Conservation (phyloP, 2,329 filamentous ascomycete species). For the Xylaria sp. region DNA sequence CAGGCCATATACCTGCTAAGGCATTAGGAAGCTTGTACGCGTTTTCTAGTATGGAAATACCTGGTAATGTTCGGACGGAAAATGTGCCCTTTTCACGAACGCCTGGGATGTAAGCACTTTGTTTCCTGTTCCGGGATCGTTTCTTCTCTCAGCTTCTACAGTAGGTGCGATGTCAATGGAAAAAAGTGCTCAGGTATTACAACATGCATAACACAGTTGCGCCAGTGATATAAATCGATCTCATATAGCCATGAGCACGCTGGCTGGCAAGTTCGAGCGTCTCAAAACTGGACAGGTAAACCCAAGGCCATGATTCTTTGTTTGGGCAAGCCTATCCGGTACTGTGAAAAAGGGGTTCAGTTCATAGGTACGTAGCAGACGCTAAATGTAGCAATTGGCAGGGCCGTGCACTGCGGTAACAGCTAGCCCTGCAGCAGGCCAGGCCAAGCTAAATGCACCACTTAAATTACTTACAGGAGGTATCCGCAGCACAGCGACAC, state of each 20-base stretch:
- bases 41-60: background rate
- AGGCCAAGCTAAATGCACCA: background rate
- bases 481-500: background rate
- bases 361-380: background rate
- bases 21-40: background rate
- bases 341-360: slow-evolving; percentile 9
- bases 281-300: background rate
- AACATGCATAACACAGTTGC: background rate
- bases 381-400: background rate
- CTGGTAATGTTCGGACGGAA: background rate
- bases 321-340: slow-evolving; percentile 15
- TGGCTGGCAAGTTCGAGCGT: background rate
- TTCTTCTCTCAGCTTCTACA: background rate
- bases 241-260: background rate
- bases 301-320: background rate
- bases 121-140: background rate
- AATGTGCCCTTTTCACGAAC: background rate
- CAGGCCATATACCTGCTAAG: background rate
- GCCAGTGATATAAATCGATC: background rate
- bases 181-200: background rate
- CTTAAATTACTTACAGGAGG: background rate
- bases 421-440: background rate
- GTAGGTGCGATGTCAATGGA: background rate
- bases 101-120: background rate
- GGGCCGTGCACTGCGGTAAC: no score